Evolutionary conservation across 2,329 filamentous ascomycete species (phyloP), one percentile per base, ranked within the genome.

Genomic region (Fusarium sp.): DNA sequence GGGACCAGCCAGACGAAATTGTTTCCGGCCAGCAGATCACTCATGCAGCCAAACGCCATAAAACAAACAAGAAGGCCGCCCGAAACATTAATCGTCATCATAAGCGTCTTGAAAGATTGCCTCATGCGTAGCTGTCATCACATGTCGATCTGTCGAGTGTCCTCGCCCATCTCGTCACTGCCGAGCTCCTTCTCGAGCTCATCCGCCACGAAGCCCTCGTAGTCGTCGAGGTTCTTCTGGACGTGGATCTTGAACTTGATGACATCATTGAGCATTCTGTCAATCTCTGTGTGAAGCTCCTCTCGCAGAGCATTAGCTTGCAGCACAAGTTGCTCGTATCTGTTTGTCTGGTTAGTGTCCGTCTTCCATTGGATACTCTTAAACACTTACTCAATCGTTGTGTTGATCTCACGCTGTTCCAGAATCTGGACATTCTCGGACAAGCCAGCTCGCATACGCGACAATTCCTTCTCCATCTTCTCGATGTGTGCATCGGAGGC

Each of bases 191-290:
- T 88, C 81, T 97, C 93, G n/a, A 97, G 89, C 81, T 98, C 95
- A 69, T 97, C 92, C 4, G 92, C 90, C 9, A 97, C 93, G 76
- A 97, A 97, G 56, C 90, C 89, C 80, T 99, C 96, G 78, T 97
- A 98, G 75, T 96, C 93, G 76, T 97, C 95, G 53, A 99, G 83
- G 60, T 89, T 91, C 81, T 94, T 94, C 79, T 99, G 96, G 50
- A 99, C 85, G 75, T 98, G 94, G 68, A 99, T 92, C 82, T 99
- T 99, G 87, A 99, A 98, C 75, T 96, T 94, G 82, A 98, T 97
- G 65, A 97, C 91, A 76, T 98, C 94, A 80, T 97, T 97, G 62
- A 99, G 83, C 88, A 98, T 97, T 73, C 90, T 91, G 81, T 97
- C 96, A 73, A 97, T 93, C 78, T 97, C 94, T 0, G 94, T 97